Evolutionary conservation across 345 rosid species (phyloP).

Genomic region (Ceriops decandra): DNA sequence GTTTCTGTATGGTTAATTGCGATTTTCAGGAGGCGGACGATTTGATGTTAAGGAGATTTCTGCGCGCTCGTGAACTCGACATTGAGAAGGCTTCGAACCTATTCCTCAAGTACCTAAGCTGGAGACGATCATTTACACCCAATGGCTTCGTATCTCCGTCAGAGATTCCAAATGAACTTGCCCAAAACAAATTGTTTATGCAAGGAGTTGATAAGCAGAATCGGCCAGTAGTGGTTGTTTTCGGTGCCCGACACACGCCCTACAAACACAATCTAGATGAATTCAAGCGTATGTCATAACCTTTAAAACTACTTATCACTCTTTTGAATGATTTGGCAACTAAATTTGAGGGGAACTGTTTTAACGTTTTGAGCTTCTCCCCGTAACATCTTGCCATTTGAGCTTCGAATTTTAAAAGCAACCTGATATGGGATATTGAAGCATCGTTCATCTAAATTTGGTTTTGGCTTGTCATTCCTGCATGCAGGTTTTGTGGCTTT

Average conservation of each 20-base stretch:
- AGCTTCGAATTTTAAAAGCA: no score
- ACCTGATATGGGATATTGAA: background rate
- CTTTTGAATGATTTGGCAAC: background rate
- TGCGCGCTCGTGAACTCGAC: constrained; percentile 81
- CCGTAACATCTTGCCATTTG: no score
- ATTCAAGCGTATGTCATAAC: constrained; percentile 57
- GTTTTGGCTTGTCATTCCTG: background rate
- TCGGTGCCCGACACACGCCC: constrained; percentile 64
- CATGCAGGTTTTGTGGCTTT: constrained; percentile 61
- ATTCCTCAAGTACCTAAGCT: constrained; percentile 64
- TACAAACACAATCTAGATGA: constrained; percentile 60
- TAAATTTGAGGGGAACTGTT: no score
- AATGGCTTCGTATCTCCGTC: constrained; percentile 52
- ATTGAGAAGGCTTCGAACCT: constrained; percentile 75
- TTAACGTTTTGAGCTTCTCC: no score
- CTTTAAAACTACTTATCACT: background rate
- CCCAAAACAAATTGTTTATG: constrained; percentile 64
- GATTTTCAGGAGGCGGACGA: constrained; percentile 67
- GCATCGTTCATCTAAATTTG: background rate
- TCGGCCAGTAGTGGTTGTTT: constrained; percentile 53
- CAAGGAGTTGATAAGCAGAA: constrained; percentile 73
- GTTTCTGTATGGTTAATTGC: background rate
- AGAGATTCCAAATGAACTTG: constrained; percentile 53
- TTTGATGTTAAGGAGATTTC: constrained; percentile 69
- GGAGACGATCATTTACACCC: constrained; percentile 57